phyloP scores from a whole-genome alignment of 257 asterid genomes.

The Misopates orontium region DNA sequence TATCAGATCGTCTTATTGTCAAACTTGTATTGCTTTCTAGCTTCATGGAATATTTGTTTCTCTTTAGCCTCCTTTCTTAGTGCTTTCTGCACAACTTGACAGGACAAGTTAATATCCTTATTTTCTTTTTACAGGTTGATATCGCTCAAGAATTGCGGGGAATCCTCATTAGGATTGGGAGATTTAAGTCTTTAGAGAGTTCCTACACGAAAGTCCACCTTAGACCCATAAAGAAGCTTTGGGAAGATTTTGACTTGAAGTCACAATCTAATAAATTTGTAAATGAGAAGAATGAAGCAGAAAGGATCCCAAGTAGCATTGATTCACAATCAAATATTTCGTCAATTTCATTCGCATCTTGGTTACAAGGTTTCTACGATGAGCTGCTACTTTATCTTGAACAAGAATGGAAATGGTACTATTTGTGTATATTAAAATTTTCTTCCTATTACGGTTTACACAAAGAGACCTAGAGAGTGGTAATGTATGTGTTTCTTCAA shows the following conservation, averaged over 20 bases:
- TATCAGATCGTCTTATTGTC: background rate
- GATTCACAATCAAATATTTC: slow-evolving; percentile 48
- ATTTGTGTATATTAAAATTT: slow-evolving; percentile 10
- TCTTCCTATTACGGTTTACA: slow-evolving; percentile 1
- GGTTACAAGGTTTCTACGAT: slow-evolving; percentile 91
- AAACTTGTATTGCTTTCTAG: slow-evolving; percentile 14
- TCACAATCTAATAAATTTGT: slow-evolving; percentile 73
- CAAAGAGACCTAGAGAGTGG: slow-evolving; percentile 12
- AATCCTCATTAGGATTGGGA: slow-evolving; percentile 82
- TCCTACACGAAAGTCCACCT: slow-evolving; percentile 83
- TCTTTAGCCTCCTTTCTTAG: slow-evolving; percentile 21
- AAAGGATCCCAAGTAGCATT: slow-evolving; percentile 43
- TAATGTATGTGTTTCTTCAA: slow-evolving; percentile 6
- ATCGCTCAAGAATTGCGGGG: slow-evolving; percentile 93
- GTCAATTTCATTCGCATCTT: slow-evolving; percentile 62
- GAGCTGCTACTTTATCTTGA: slow-evolving; percentile 93
- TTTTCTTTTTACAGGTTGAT: slow-evolving; percentile 53
- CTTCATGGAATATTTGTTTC: background rate
- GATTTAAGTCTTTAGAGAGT: slow-evolving; percentile 83
- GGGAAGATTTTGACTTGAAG: slow-evolving; percentile 88
- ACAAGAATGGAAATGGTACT: slow-evolving; percentile 99
- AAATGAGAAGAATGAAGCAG: slow-evolving; percentile 64
- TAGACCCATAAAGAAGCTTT: slow-evolving; percentile 70
- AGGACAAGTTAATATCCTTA: slow-evolving; percentile 5
- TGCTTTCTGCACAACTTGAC: slow-evolving; percentile 28